A percentile compares a stretch with the other conserved stretches of the same genome.
Evolutionary conservation across 1,139 yeast species (phyloP).

Genomic region (Saccharomyces hybrid): DNA sequence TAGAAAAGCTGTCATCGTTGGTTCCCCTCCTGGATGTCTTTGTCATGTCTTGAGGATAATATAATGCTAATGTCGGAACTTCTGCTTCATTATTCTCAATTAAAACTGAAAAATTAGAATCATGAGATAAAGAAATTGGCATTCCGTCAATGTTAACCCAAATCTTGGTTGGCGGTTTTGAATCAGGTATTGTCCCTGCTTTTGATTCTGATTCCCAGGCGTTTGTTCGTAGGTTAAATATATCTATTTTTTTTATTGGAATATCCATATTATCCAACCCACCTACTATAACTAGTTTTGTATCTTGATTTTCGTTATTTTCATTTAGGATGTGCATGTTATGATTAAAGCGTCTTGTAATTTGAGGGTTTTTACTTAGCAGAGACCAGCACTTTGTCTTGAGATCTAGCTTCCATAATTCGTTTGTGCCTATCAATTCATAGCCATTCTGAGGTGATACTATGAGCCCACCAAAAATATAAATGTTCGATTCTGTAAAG

Average conservation of each 20-base stretch:
- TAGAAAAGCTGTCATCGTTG: not conserved
- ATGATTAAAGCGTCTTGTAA: slow-evolving; percentile 43
- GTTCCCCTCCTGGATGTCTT: not conserved
- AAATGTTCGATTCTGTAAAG: slow-evolving; percentile 43
- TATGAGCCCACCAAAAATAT: slow-evolving; percentile 55
- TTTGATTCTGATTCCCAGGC: slow-evolving; percentile 36
- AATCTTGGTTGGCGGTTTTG: slow-evolving; percentile 2
- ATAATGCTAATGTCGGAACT: slow-evolving; percentile 22
- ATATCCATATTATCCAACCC: slow-evolving; percentile 45
- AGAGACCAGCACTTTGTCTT: slow-evolving; percentile 45
- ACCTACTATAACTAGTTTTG: slow-evolving; percentile 53
- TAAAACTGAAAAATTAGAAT: slow-evolving; percentile 20
- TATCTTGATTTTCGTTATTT: slow-evolving; percentile 40
- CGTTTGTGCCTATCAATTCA: slow-evolving; percentile 46
- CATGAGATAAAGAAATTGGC: slow-evolving; percentile 14
- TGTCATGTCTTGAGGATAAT: slow-evolving; percentile 10
- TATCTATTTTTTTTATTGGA: slow-evolving; percentile 38
- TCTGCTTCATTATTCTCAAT: slow-evolving; percentile 24
- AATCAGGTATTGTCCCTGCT: slow-evolving; percentile 2
- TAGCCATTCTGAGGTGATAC: slow-evolving; percentile 29
- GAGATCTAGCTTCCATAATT: slow-evolving; percentile 59
- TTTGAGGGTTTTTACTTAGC: slow-evolving; percentile 38
- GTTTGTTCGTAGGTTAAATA: slow-evolving; percentile 47
- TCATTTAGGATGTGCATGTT: slow-evolving; percentile 41
- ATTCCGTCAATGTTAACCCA: slow-evolving; percentile 19